phyloP scores from a whole-genome alignment of 257 asterid genomes.

The Fraxinus americana region DNA sequence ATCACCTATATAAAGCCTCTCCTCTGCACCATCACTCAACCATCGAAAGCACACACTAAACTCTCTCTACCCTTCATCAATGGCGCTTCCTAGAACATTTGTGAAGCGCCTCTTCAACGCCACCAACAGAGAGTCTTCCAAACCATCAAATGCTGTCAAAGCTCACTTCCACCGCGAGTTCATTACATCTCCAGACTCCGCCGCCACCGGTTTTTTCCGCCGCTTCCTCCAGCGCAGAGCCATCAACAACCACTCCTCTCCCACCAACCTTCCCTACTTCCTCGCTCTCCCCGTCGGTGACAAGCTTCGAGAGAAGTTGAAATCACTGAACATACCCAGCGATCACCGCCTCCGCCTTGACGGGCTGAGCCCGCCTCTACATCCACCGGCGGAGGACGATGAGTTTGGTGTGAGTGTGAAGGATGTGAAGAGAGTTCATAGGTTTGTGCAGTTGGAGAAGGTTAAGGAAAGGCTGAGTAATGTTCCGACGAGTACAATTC shows the following conservation, averaged over 20 bases:
- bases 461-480: slow-evolving; percentile 43
- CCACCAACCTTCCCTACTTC: slow-evolving; percentile 48
- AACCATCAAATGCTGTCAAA: slow-evolving; percentile 27
- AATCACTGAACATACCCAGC: slow-evolving; percentile 37
- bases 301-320: slow-evolving; percentile 57
- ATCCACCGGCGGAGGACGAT: slow-evolving; percentile 12
- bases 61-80: slow-evolving; percentile 22
- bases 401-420: slow-evolving; percentile 35
- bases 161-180: slow-evolving; percentile 32
- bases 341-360: slow-evolving; percentile 40
- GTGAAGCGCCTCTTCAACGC: slow-evolving; percentile 30
- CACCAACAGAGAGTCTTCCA: not conserved
- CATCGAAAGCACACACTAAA: slow-evolving; percentile 29
- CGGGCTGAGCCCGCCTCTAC: slow-evolving; percentile 31
- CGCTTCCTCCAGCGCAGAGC: slow-evolving; percentile 55
- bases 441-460: slow-evolving; percentile 52
- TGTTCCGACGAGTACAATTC: slow-evolving; percentile 57
- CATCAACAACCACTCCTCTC: slow-evolving; percentile 48
- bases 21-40: slow-evolving; percentile 26
- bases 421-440: slow-evolving; percentile 58
- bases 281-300: slow-evolving; percentile 65
- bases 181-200: slow-evolving; percentile 31
- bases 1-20: slow-evolving; percentile 44
- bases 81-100: slow-evolving; percentile 68
- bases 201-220: slow-evolving; percentile 38